Evolutionary conservation across 495 filamentous ascomycete genomes (phyloP).

Genomic region (Beverwykella pulmonaria): DNA sequence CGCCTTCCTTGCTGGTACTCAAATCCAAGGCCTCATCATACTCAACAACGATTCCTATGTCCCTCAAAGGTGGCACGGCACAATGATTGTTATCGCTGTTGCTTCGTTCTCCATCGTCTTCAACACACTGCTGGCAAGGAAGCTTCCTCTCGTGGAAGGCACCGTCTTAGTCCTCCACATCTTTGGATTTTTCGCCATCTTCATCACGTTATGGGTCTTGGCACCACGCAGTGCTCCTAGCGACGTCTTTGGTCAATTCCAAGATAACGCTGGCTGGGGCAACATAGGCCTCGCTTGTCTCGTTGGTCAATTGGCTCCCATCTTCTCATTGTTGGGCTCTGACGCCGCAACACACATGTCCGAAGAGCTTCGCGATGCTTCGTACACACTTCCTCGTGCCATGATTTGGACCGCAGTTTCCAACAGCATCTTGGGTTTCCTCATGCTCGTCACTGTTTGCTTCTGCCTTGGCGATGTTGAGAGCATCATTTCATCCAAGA

Average conservation of each 20-base stretch:
- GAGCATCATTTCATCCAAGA: constrained; percentile 23
- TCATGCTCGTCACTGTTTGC: constrained; percentile 40
- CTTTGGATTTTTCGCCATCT: constrained; percentile 44
- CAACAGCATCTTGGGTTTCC: constrained; percentile 38
- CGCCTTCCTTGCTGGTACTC: constrained; percentile 46
- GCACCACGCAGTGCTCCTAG: constrained; percentile 30
- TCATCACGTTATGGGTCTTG: constrained; percentile 42
- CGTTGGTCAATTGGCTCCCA: constrained; percentile 39
- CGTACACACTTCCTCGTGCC: constrained; percentile 33
- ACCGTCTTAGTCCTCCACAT: constrained; percentile 42
- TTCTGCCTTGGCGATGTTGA: constrained; percentile 39
- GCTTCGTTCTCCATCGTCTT: constrained; percentile 36
- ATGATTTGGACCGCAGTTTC: constrained; percentile 31
- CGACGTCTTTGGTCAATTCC: constrained; percentile 38
- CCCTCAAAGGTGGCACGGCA: constrained; percentile 40
- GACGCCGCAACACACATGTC: constrained; percentile 44
- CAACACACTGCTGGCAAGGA: constrained; percentile 42
- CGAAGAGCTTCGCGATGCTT: constrained; percentile 42
- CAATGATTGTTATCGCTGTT: constrained; percentile 38
- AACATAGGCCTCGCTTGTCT: constrained; percentile 40
- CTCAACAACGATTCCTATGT: constrained; percentile 43
- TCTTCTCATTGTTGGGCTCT: constrained; percentile 36
- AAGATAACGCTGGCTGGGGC: constrained; percentile 44
- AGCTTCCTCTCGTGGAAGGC: constrained; percentile 43
- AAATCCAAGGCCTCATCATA: constrained; percentile 52